Base-by-base conservation (phyloP, 73 alveolate species). In the Blepharisma japonicum region DNA sequence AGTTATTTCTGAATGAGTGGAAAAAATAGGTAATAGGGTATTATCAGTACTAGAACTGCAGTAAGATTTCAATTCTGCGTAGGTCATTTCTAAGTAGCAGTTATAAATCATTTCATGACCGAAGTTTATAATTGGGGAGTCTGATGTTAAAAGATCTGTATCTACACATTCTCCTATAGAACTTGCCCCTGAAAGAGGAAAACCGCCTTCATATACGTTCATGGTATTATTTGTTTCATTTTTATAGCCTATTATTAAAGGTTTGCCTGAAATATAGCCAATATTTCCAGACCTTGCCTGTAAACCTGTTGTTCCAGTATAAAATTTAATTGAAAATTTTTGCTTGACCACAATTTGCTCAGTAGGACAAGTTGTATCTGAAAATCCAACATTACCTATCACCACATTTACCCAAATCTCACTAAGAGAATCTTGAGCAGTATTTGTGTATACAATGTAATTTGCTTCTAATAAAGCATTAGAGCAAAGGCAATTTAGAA, bases 21-120 rank as follows among this genome's bases (percentile, higher is more conserved):
- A 61, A 61, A 20, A 61, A n/a, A 61, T 61, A 32, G 42, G 42
- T 3, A 32, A 32, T 3, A 1, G 5, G 49, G n/a, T 25, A 5
- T 14, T 14, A 18, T 25, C 47, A 1, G 11, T 25, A 3, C 48
- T 25, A 20, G n/a, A n/a, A 8, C 5, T 9, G 46, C 74, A 61
- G 3, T 61, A 20, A 61, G 74, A 1, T 20, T 61, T 39, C 2
- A 61, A 5, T 0, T 61, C 49, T 14, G 0, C 47, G 23, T 20
- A 61, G 46, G 14, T 1, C 74, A 61, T 61, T 25, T 61, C 74
- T 9, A 61, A n/a, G 23, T 18, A 61, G 47, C 74, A 61, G 14
- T 14, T 61, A 8, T 14, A n/a, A 8, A 61, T 25, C 47, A 61
- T 14, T 14, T 61, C 74, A 11, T 61, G 49, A 2, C 74, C 74